A percentile compares a stretch with the other conserved stretches of the same genome.
Evolutionary conservation across 106 monocot genomes (phyloP).

Genomic region (Apostasia ramifera): DNA sequence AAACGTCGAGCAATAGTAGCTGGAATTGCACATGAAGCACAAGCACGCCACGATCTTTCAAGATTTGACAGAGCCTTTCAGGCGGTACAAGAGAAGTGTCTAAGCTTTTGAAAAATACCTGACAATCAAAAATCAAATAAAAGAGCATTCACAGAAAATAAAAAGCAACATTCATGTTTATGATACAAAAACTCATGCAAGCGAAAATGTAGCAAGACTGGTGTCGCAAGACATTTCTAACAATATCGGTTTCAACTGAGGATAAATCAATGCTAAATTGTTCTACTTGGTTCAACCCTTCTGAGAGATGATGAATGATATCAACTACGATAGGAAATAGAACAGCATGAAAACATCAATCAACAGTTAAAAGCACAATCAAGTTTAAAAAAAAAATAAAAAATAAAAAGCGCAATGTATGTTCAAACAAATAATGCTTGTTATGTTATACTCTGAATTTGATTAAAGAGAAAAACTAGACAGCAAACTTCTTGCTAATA

Average conservation of each 20-base stretch:
- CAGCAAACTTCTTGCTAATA: neutral
- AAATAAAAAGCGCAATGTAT: too few species aligned
- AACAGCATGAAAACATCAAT: neutral
- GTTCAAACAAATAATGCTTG: neutral
- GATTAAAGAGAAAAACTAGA: neutral
- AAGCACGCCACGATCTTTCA: constrained; percentile 76
- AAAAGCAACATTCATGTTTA: neutral
- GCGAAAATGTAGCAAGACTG: neutral
- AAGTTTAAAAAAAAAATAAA: neutral
- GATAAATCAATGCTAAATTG: constrained; percentile 38
- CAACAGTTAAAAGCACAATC: neutral
- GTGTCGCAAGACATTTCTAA: constrained; percentile 11
- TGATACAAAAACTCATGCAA: neutral
- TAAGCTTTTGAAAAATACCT: constrained; percentile 72
- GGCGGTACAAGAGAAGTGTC: constrained; percentile 37
- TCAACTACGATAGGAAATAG: neutral
- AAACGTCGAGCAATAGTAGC: constrained; percentile 20
- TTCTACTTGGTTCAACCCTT: constrained; percentile 63
- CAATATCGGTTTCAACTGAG: constrained; percentile 92
- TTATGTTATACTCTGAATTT: neutral
- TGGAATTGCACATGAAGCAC: constrained; percentile 58
- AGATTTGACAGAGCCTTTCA: constrained; percentile 44
- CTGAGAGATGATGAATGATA: constrained; percentile 27
- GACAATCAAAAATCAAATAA: constrained; percentile 6
- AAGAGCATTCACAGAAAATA: too few species aligned